Conservation (phyloP, 2,329 filamentous ascomycete species). For the Thielaviopsis musarum region DNA sequence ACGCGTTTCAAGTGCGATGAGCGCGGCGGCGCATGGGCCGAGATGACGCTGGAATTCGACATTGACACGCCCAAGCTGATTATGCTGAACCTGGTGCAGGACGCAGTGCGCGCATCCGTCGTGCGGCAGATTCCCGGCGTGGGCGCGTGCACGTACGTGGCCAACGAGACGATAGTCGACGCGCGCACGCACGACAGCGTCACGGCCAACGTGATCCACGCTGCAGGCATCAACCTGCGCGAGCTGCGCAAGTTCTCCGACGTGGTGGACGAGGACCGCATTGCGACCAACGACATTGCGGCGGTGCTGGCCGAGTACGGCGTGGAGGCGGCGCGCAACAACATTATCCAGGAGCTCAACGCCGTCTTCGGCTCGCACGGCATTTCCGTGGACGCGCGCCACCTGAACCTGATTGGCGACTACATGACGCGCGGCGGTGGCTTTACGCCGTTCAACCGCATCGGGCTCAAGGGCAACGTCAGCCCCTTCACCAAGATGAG, state of each 20-base stretch:
- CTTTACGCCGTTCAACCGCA: conserved; percentile 85
- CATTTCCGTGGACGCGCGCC: conserved; percentile 79
- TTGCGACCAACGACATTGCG: conserved; percentile 85
- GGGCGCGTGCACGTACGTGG: conserved; percentile 50
- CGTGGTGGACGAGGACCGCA: conserved; percentile 68
- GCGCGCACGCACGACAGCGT: conserved; percentile 29
- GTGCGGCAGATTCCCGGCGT: conserved; percentile 77
- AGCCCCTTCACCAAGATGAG: conserved; percentile 98
- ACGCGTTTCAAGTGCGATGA: conserved; percentile 69
- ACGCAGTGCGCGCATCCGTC: conserved; percentile 58
- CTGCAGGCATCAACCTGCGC: conserved; percentile 70
- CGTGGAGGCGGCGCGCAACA: conserved; percentile 77
- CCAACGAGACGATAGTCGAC: conserved; percentile 37
- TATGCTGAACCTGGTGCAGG: conserved; percentile 80
- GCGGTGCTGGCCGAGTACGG: conserved; percentile 75
- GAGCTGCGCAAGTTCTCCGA: conserved; percentile 83
- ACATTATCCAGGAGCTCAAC: conserved; percentile 73
- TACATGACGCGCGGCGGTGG: conserved; percentile 91
- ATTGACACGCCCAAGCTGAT: conserved; percentile 72
- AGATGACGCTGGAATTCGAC: conserved; percentile 70
- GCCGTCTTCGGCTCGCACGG: conserved; percentile 80
- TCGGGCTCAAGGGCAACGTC: conserved; percentile 67
- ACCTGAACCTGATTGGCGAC: conserved; percentile 89
- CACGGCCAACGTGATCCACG: conserved; percentile 47
- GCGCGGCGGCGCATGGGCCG: conserved; percentile 53